Evolutionary conservation across 805 yeast genomes (phyloP), one percentile per base, ranked within the genome.

Genomic region (Yarrowia divulgata): DNA sequence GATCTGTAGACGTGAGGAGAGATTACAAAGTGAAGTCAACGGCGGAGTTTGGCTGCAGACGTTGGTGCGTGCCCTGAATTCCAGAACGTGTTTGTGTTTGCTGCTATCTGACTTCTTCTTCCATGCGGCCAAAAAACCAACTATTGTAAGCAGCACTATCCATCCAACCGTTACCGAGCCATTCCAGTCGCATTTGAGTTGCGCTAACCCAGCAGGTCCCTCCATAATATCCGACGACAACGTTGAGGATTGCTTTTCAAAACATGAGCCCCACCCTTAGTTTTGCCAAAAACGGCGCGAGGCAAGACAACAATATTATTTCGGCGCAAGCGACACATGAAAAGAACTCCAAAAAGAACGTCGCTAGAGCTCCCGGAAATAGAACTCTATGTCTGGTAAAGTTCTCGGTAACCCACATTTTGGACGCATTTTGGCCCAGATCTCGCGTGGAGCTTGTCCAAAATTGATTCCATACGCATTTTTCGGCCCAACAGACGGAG

Each of bases 391-490:
- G 2, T n/a, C 0, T 6, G 8, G 4, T 14, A 7, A n/a, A 35
- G 12, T 54, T 54, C 19, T 35, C 58, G 58, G 58, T 54, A 54
- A 54, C 58, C 58, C 58, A 54, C 58, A 54, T 35, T 54, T 54
- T 14, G 23, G 16, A n/a, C 57, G 23, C 9, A 8, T 7, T 8
- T 7, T 10, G 40, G 19, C 39, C 4, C n/a, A 39, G 7, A 10
- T 23, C 16, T 23, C 12, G 9, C 23, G n/a, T 16, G 32, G 8
- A n/a, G 18, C 39, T 5, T 35, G 14, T 50, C 9, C n/a, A 23
- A 23, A 4, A 23, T 23, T 23, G 29, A 23, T 50, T 16, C 35
- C 13, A 35, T 35, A 48, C 35, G 52, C 23, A 3, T 29, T 12
- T n/a, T 48, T 14, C 18, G 35, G 35, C 16, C 52, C 32, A 12